Percentiles rank a stretch among this genome's conserved stretches.
These are phyloP conservation scores for Suillus discolor DNA, from an alignment of 768 basidiomycete genomes.

Conservation along the genomic window DNA sequence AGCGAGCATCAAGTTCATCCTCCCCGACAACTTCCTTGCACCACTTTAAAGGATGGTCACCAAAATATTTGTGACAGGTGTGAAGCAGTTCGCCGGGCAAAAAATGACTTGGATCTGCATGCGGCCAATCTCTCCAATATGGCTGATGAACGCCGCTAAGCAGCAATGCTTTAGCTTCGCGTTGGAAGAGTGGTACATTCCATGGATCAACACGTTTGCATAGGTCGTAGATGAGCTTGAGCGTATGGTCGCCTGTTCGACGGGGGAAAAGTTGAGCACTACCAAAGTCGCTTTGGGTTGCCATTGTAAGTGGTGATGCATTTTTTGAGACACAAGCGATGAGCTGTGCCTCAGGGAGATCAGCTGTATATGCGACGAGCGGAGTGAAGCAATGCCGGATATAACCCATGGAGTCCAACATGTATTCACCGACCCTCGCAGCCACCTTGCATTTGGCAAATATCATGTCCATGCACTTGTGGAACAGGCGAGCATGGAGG, in stretches of 20 bases:
- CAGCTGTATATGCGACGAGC: slow-evolving; percentile 11
- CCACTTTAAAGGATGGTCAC: slow-evolving; percentile 43
- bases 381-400: slow-evolving; percentile 13
- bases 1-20: slow-evolving; percentile 38
- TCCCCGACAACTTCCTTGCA: slow-evolving; percentile 32
- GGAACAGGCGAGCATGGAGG: too few species aligned
- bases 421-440: too few species aligned
- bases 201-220: slow-evolving; percentile 18
- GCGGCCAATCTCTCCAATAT: slow-evolving; percentile 40
- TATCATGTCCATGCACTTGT: too few species aligned
- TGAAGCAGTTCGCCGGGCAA: slow-evolving; percentile 41
- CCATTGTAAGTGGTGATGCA: slow-evolving; percentile 11
- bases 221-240: slow-evolving; percentile 2
- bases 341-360: slow-evolving; percentile 10
- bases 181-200: slow-evolving; percentile 27
- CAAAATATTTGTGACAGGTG: slow-evolving; percentile 21
- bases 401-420: slow-evolving; percentile 6
- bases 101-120: slow-evolving; percentile 35
- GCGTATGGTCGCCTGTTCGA: background rate
- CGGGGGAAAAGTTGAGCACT: background rate
- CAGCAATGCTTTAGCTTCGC: slow-evolving; percentile 15
- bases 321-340: slow-evolving; percentile 11
- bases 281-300: slow-evolving; percentile 4
- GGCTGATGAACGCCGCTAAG: slow-evolving; percentile 21
- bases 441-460: too few species aligned